Evolutionary conservation across 371 early-diverging fungal genomes (phyloP), one percentile per base, ranked within the genome.

Genomic region (Mucor racemosus): DNA sequence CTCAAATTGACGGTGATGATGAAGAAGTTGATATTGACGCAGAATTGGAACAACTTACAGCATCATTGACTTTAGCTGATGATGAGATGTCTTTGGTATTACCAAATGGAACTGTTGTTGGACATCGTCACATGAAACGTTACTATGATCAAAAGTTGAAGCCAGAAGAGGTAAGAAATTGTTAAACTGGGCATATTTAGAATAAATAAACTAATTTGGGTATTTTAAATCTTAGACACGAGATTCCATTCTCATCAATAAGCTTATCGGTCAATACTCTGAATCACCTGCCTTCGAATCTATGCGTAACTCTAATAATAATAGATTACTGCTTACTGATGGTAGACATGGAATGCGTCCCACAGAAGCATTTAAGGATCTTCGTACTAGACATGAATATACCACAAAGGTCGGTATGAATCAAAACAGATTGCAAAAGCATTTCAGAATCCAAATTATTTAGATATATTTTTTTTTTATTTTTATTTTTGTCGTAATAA

Each of bases 61-160:
- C 68, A 21, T 68, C 70, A 0, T 54, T 79, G 17, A 71, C 62
- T 7, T 62, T 92, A 35, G 82, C 85, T 19, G 91, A 89, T 17
- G 93, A 95, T 71, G 93, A 90, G 44, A 84, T 91, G 66, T 92
- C 95, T 70, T 79, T 97, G 58, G 84, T 95, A 15, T 82, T 98
- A 60, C 97, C 98, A 10, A 89, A 84, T 48, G 98, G 98, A 34
- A 73, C 70, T 6, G 79, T 92, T 21, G 77, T 96, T 39, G 98
- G 97, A 11, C 95, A 97, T 77, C 87, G 98, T 42, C 78, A 86
- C 21, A 80, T 92, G 77, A 84, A 85, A 71, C 84, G 87, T 56
- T 95, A 94, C 78, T 97, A 96, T 79, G 89, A 88, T 69, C 98
- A 97, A 82, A 86, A 84, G n/a, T 76, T 95, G 62, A 86, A 84